Percentiles rank a stretch among this genome's conserved stretches.
phyloP scores from a whole-genome alignment of 805 yeast species.

The Jamesozyma rosinii region DNA sequence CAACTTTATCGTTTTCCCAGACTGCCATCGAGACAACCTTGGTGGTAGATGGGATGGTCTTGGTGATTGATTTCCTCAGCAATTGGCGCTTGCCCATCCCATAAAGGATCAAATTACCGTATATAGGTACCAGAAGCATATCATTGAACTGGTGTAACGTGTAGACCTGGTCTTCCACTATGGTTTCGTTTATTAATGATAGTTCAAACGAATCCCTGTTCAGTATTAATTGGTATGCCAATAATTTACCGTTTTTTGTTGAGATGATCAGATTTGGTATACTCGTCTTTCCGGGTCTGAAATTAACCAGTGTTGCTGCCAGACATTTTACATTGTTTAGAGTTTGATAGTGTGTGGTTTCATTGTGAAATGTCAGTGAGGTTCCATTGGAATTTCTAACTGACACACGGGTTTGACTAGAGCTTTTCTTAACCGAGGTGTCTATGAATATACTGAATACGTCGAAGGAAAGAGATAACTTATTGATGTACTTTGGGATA shows the following conservation, averaged over 20 bases:
- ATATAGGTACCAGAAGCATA: slow-evolving; percentile 50
- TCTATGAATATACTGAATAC: slow-evolving; percentile 4
- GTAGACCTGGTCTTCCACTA: slow-evolving; percentile 38
- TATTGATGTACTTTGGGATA: slow-evolving; percentile 8
- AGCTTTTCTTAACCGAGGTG: neutral
- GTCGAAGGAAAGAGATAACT: slow-evolving; percentile 6
- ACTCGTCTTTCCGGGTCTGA: slow-evolving; percentile 18
- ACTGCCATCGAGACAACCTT: slow-evolving; percentile 44
- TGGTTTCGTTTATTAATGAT: slow-evolving; percentile 51
- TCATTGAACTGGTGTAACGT: slow-evolving; percentile 51
- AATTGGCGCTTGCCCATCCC: slow-evolving; percentile 76
- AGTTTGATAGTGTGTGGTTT: neutral
- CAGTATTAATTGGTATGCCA: slow-evolving; percentile 12
- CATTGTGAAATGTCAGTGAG: no score
- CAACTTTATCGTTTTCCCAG: slow-evolving; percentile 49
- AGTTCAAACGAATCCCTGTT: slow-evolving; percentile 26
- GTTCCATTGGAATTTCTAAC: neutral
- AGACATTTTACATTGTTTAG: slow-evolving; percentile 8
- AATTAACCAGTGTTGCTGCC: slow-evolving; percentile 16
- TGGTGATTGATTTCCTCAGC: slow-evolving; percentile 49
- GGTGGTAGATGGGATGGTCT: slow-evolving; percentile 36
- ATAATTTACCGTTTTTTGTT: slow-evolving; percentile 17
- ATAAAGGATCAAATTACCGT: slow-evolving; percentile 46
- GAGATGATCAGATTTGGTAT: slow-evolving; percentile 40
- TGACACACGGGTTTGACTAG: neutral